Base-by-base conservation (phyloP, 306 rosid species). In the Quercus parvula region DNA sequence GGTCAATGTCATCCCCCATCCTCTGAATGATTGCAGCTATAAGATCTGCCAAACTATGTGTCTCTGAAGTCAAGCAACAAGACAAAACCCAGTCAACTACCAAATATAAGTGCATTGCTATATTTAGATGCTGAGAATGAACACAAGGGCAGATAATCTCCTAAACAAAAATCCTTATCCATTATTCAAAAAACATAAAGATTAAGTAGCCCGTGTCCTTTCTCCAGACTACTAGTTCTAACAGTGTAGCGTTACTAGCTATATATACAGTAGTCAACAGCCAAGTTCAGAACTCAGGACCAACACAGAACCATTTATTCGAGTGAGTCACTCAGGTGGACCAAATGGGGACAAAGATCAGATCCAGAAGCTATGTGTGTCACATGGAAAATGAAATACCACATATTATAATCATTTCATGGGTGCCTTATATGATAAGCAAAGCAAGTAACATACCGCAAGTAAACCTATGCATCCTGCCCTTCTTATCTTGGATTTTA, bases 401-500 rank as follows among this genome's bases (percentile, higher is more conserved):
- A 46, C 46, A 46, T 19, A 52, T 38, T 11, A 17, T 2, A 62
- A 15, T 24, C 44, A 56, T 49, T 80, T 73, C 5, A 75, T 51
- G 55, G 52, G 31, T 76, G 55, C 79, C 69, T 66, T 31, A 69
- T 59, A 35, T 56, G 67, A 66, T 56, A 71, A 55, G 77, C 56
- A 44, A 58, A 77, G 72, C 62, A 81, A 62, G 77, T 69, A 75
- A 79, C 90, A 75, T 91, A 94, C 98, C 97, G 49, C 94, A 89
- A 67, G 90, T 83, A 82, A 94, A 94, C 79, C 97, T 89, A 84
- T 94, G 98, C 86, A 92, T 81, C 80, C 94, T 85, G 30, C 97
- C 98, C 81, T 82, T 89, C 78, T 76, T 92, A 81, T 94, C 98
- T 84, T 94, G 90, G 70, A 94, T 52, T 84, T 94, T 94, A 86